Percentiles rank a stretch among this genome's conserved stretches.
Evolutionary conservation across 768 basidiomycete genomes (phyloP).

Genomic region (Cyathus striatus): DNA sequence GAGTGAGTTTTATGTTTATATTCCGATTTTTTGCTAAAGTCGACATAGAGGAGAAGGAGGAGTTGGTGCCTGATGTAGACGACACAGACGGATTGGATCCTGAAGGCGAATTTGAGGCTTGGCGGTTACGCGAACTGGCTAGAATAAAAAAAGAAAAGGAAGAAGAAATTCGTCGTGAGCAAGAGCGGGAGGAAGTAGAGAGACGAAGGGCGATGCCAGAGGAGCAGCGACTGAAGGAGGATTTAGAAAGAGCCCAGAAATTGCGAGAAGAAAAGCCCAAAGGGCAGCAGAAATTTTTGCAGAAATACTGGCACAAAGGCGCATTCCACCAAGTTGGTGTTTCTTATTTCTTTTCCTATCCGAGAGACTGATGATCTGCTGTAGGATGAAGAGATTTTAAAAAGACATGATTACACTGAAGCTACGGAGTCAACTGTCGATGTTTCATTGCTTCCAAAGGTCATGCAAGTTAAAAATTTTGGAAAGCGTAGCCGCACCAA

Average conservation of each 20-base stretch:
- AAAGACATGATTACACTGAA: slow-evolving; percentile 80
- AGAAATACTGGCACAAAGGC: slow-evolving; percentile 99
- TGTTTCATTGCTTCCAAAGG: slow-evolving; percentile 82
- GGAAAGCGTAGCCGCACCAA: slow-evolving; percentile 90
- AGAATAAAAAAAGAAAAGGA: slow-evolving; percentile 94
- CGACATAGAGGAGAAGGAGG: slow-evolving; percentile 79
- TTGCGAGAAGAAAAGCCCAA: slow-evolving; percentile 85
- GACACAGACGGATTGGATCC: slow-evolving; percentile 94
- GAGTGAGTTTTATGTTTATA: slow-evolving; percentile 19
- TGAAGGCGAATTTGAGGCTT: slow-evolving; percentile 87
- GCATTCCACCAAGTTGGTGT: slow-evolving; percentile 87
- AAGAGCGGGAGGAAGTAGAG: slow-evolving; percentile 89
- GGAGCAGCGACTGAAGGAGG: slow-evolving; percentile 88
- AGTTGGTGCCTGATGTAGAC: slow-evolving; percentile 81
- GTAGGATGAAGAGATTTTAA: slow-evolving; percentile 82
- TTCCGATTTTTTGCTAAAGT: neutral
- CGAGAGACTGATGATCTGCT: no score
- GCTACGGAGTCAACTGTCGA: slow-evolving; percentile 87
- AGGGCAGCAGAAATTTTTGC: slow-evolving; percentile 87
- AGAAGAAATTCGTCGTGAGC: slow-evolving; percentile 72
- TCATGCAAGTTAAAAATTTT: slow-evolving; percentile 97
- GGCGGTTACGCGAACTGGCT: slow-evolving; percentile 91
- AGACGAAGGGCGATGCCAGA: slow-evolving; percentile 89
- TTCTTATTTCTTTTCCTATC: slow-evolving; percentile 4
- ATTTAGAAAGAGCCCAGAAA: slow-evolving; percentile 81